A percentile compares a stretch with the other conserved stretches of the same genome.
phyloP scores from a whole-genome alignment of 306 rosid species.

The Glycine latifolia region DNA sequence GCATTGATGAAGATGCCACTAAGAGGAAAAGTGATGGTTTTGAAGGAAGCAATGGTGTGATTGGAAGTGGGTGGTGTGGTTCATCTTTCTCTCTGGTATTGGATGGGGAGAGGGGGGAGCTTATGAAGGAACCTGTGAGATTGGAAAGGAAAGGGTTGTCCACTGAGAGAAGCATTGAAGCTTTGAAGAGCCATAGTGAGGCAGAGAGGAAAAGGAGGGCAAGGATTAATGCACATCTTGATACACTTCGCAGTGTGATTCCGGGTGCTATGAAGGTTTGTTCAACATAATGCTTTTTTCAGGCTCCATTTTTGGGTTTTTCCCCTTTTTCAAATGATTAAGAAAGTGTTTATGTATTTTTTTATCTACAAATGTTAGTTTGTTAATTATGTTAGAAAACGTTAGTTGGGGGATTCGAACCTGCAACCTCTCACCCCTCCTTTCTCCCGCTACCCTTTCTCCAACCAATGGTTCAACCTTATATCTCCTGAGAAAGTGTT shows the following conservation, averaged over 20 bases:
- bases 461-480: no score
- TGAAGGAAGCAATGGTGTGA: slow-evolving; percentile 43
- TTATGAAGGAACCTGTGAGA: slow-evolving; percentile 64
- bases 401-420: no score
- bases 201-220: slow-evolving; percentile 81
- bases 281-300: slow-evolving; percentile 6
- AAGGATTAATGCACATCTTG: slow-evolving; percentile 71
- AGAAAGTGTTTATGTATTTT: no score
- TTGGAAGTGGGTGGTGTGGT: slow-evolving; percentile 53
- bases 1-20: slow-evolving; percentile 36
- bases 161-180: slow-evolving; percentile 65
- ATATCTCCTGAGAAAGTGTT: no score
- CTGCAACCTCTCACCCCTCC: no score
- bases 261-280: slow-evolving; percentile 79
- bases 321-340: neutral
- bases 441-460: no score
- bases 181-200: slow-evolving; percentile 76
- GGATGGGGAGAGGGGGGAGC: slow-evolving; percentile 67
- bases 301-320: neutral
- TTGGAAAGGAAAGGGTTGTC: slow-evolving; percentile 52
- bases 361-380: no score
- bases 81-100: slow-evolving; percentile 68
- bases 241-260: slow-evolving; percentile 62
- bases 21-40: slow-evolving; percentile 43
- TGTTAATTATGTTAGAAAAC: no score